These are phyloP conservation scores for Fusarium sp. DNA, from an alignment of 2,329 filamentous ascomycete genomes.

Conservation along the genomic window DNA sequence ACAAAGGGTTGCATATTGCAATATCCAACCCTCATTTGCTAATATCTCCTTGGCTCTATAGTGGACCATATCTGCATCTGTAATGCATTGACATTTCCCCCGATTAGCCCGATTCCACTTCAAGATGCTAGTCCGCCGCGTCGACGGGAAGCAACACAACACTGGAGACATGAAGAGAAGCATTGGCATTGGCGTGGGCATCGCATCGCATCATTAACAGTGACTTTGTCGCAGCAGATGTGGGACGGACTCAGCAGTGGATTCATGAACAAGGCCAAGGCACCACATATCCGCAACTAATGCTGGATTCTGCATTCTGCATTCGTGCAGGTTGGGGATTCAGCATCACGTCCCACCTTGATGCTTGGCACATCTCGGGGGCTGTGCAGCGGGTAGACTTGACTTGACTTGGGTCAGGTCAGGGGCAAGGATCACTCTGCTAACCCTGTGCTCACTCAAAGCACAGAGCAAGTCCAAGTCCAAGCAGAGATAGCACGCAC, in stretches of 20 bases:
- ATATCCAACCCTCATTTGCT: constrained; percentile 32
- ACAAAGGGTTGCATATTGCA: constrained; percentile 26
- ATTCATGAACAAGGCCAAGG: constrained; percentile 34
- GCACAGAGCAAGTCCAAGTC: constrained; percentile 14
- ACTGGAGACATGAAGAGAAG: constrained; percentile 26
- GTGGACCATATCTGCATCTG: constrained; percentile 32
- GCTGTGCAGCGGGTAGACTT: constrained; percentile 46
- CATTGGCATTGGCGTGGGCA: constrained; percentile 2
- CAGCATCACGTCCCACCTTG: constrained; percentile 35
- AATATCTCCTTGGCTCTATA: constrained; percentile 23
- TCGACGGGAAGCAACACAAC: constrained; percentile 16
- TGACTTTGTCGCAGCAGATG: constrained; percentile 21
- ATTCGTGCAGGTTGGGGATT: constrained; percentile 39
- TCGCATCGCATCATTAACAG: constrained; percentile 7
- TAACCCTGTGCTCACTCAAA: constrained; percentile 32
- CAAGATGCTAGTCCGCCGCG: constrained; percentile 11
- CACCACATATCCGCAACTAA: constrained; percentile 37
- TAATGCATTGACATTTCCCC: constrained; percentile 27
- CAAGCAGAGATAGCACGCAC: constrained; percentile 17
- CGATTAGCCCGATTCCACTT: constrained; percentile 27
- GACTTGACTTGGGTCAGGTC: constrained; percentile 10
- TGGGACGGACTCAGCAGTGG: constrained; percentile 34
- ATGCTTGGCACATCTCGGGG: constrained; percentile 44
- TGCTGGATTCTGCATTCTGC: constrained; percentile 21
- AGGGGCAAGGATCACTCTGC: constrained; percentile 36